Evolutionary conservation across 2,329 filamentous ascomycete species (phyloP), one percentile per base, ranked within the genome.

Genomic region (Cordyceps militaris): DNA sequence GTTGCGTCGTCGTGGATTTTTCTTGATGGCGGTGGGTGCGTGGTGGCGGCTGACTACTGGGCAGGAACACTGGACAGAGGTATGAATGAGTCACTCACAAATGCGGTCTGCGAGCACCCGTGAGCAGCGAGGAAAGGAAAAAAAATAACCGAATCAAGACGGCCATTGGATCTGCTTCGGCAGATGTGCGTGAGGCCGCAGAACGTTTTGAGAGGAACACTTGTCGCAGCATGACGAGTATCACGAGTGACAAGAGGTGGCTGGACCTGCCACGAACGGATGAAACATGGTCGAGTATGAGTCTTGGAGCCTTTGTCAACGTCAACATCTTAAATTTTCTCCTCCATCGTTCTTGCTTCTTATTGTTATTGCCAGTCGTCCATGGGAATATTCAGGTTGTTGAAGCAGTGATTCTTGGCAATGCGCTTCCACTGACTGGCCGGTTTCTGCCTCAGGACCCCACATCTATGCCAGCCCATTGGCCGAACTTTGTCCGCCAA

Each of bases 401-500:
- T 24, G 46, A 50, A 44, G 47, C 24, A 4, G 24, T 28, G 42
- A 48, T 57, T 46, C 26, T 51, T 51, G 46, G 46, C 23, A 51
- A 50, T 44, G 36, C 19, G 26, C 5, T 24, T 21, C 21, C 19
- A 36, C 38, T 51, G 14, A 56, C n/a, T 56, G 53, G 53, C 24
- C 11, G 28, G 47, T 58, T 58, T 47, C 40, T 58, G 56, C 56
- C 56, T 58, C 28, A 58, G 57, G 57, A 32, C 50, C 55, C 57
- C 57, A 58, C 50, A 44, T 19, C 24, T 13, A 13, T 10, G 21
- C 44, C 44, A 50, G 36, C 56, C n/a, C 34, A 56, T 21, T 21
- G 56, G 38, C 56, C 56, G 56, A 58, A 53, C 56, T 58, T 58
- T 58, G 56, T 49, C 49, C 56, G 49, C 40, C 48, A 34, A 36